Evolutionary conservation across 345 rosid species (phyloP).

Genomic region (Gossypium sturtianum): DNA sequence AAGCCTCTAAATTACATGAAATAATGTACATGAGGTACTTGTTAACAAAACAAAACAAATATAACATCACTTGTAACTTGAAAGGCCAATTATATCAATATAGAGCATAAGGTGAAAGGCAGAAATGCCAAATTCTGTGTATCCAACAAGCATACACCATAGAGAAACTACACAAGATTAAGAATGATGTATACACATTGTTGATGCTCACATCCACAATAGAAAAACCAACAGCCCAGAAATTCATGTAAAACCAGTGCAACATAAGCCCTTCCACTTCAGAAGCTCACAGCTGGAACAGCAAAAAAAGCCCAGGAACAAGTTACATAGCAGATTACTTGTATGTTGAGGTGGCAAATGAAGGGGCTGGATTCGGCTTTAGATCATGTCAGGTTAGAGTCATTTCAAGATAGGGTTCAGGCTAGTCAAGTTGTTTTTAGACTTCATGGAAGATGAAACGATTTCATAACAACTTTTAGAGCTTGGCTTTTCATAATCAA

Average conservation of each 20-base stretch:
- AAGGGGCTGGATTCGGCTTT: too few relatives aligned
- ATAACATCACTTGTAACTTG: background rate
- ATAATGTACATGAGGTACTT: background rate
- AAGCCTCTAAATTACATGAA: conserved; percentile 5
- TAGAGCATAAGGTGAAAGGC: background rate
- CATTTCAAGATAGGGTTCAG: background rate
- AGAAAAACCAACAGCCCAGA: background rate
- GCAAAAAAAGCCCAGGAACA: background rate
- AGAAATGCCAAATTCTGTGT: background rate
- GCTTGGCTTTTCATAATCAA: too few relatives aligned
- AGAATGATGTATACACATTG: background rate
- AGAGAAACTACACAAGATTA: background rate
- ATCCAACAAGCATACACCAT: background rate
- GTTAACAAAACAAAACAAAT: background rate
- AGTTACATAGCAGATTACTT: background rate
- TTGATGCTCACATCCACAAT: background rate
- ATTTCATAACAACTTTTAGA: too few relatives aligned
- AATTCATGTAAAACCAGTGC: background rate
- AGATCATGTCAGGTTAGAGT: too few relatives aligned
- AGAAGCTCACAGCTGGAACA: background rate
- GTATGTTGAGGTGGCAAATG: background rate
- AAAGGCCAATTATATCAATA: background rate
- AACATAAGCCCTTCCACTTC: background rate
- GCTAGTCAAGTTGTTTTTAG: background rate
- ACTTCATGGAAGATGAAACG: background rate